Evolutionary conservation across 352 stramenopile genomes (phyloP).

Genomic region (Albugo laibachii): DNA sequence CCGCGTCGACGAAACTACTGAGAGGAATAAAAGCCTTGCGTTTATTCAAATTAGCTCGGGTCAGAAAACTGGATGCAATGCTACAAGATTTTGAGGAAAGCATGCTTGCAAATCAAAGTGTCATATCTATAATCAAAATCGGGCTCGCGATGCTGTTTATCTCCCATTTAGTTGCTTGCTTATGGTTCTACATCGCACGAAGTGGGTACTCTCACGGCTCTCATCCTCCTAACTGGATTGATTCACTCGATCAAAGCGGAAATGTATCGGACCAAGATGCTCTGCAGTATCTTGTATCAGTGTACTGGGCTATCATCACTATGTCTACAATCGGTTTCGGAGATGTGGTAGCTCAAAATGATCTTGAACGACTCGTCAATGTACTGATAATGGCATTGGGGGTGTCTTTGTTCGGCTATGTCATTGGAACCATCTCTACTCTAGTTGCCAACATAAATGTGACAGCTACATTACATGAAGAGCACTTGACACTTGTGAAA

Average conservation of each 20-base stretch:
- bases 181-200: conserved; percentile 55
- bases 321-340: conserved; percentile 77
- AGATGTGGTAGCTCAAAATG: conserved; percentile 48
- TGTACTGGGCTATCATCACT: conserved; percentile 90
- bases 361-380: conserved; percentile 43
- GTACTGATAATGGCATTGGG: conserved; percentile 64
- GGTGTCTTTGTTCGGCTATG: conserved; percentile 72
- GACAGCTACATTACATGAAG: conserved; percentile 40
- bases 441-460: conserved; percentile 72
- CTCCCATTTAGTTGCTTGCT: conserved; percentile 75
- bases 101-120: conserved; percentile 65
- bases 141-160: conserved; percentile 73
- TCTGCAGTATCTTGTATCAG: conserved; percentile 68
- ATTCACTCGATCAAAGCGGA: conserved; percentile 14
- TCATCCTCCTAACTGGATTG: conserved; percentile 35
- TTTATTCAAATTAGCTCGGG: conserved; percentile 77
- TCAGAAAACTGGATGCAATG: conserved; percentile 73
- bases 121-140: conserved; percentile 58
- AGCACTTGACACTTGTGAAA: conserved; percentile 70
- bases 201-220: conserved; percentile 10
- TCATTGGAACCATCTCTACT: conserved; percentile 64
- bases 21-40: conserved; percentile 64
- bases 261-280: conserved; percentile 11
- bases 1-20: conserved; percentile 56
- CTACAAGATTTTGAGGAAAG: conserved; percentile 69